Evolutionary conservation across 148 eudicot genomes (phyloP).

Genomic region (Rhododendron ovatum): DNA sequence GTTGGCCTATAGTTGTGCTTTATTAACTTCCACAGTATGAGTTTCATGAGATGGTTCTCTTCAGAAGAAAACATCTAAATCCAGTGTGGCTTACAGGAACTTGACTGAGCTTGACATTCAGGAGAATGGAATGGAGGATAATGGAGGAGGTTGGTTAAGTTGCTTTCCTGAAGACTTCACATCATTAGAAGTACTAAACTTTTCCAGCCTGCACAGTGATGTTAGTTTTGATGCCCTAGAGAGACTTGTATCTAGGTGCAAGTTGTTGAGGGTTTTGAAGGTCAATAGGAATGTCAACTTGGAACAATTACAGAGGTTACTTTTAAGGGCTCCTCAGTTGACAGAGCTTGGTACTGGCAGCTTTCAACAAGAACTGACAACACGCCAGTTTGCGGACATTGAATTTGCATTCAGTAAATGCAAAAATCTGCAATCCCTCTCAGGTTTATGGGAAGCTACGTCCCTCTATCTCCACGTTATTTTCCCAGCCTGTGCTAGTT

Average conservation of each 20-base stretch:
- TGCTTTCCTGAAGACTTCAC: conserved; percentile 67
- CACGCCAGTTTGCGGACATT: conserved; percentile 32
- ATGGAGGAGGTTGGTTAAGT: conserved; percentile 68
- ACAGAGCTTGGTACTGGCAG: conserved; percentile 70
- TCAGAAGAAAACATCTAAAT: background rate
- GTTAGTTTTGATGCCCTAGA: conserved; percentile 64
- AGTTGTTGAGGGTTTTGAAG: conserved; percentile 53
- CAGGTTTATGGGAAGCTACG: conserved; percentile 68
- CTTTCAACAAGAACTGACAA: conserved; percentile 61
- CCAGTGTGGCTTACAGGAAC: conserved; percentile 42
- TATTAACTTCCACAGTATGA: background rate
- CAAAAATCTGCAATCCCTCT: conserved; percentile 43
- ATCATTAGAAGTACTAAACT: conserved; percentile 70
- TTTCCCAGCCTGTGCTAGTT: conserved; percentile 48
- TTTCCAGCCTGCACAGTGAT: conserved; percentile 51
- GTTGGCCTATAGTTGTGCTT: background rate
- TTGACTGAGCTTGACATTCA: conserved; percentile 82
- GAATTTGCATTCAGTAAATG: conserved; percentile 45
- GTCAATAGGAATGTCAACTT: conserved; percentile 53
- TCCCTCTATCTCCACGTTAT: conserved; percentile 43
- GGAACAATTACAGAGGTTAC: conserved; percentile 57
- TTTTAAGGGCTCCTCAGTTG: conserved; percentile 54
- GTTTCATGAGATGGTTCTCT: background rate
- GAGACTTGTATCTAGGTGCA: conserved; percentile 61
- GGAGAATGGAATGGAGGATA: conserved; percentile 65